Evolutionary conservation across 2,329 filamentous ascomycete genomes (phyloP).

Genomic region (Monosporascus sp.): DNA sequence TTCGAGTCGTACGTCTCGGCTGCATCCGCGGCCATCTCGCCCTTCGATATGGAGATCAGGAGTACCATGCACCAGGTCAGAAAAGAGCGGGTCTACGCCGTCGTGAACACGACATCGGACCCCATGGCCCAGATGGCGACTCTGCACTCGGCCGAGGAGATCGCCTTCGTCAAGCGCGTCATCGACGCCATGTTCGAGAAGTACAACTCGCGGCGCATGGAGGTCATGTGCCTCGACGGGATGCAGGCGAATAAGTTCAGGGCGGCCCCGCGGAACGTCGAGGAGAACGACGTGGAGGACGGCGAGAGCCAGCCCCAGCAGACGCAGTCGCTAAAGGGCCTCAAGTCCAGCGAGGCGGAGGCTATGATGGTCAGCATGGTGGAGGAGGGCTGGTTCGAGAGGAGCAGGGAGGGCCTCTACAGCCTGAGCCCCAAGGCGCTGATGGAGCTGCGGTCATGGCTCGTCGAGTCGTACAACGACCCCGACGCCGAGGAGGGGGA

Average conservation of each 20-base stretch:
- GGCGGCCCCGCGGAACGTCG: slow-evolving; percentile 38
- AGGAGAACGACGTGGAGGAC: slow-evolving; percentile 25
- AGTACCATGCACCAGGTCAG: slow-evolving; percentile 63
- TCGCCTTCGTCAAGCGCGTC: slow-evolving; percentile 81
- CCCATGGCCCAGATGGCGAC: slow-evolving; percentile 83
- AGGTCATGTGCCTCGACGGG: slow-evolving; percentile 75
- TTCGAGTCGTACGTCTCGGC: slow-evolving; percentile 64
- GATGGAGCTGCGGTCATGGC: slow-evolving; percentile 79
- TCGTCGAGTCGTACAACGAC: slow-evolving; percentile 88
- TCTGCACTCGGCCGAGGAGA: slow-evolving; percentile 72
- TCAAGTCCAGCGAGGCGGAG: slow-evolving; percentile 77
- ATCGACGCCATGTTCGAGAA: slow-evolving; percentile 90
- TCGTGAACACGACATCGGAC: slow-evolving; percentile 87
- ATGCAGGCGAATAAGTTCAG: slow-evolving; percentile 74
- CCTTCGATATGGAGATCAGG: slow-evolving; percentile 85
- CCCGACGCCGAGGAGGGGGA: slow-evolving; percentile 52
- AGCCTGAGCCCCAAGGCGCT: slow-evolving; percentile 70
- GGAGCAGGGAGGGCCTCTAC: slow-evolving; percentile 67
- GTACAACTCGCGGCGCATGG: slow-evolving; percentile 72
- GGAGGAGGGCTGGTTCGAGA: slow-evolving; percentile 79
- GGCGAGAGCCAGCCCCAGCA: slow-evolving; percentile 28
- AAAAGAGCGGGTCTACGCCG: slow-evolving; percentile 66
- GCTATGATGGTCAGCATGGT: slow-evolving; percentile 64
- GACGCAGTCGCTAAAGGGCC: slow-evolving; percentile 37
- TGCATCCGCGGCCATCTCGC: slow-evolving; percentile 67